Base-by-base conservation (phyloP, 2,329 filamentous ascomycete genomes). In the Lachnum nothofagi region DNA sequence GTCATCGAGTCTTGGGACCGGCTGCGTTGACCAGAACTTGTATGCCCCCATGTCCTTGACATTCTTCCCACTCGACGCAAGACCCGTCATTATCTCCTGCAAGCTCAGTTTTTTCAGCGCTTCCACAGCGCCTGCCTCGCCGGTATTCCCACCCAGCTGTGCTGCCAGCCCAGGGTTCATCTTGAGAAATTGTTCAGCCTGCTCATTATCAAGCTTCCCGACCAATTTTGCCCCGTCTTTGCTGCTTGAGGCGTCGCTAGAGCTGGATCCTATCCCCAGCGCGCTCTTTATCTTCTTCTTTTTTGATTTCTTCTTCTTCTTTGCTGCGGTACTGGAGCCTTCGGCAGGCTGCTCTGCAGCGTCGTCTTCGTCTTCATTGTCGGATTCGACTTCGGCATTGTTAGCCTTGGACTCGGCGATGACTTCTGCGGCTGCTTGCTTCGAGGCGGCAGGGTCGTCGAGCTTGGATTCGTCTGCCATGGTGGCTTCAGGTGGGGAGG, bases 1-100 rank as follows among this genome's bases (percentile, higher is more conserved):
- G 66, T 83, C 73, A 61, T 79, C 84, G 64, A 97, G 95, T 63
- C 84, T 85, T 43, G 88, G 87, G 51, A 98, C 93, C 1, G 93
- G 93, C 69, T 98, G 93, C 40, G 93, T 98, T 68, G 89, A 84
- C 93, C 93, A 98, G 73, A 98, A 98, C 71, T 95, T 96, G 77
- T 97, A 96, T 50, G 85, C 88, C 5, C 85, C 90, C 89, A 96
- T 95, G 65, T 96, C 91, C 73, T 95, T 96, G 60, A 82, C 84
- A 63, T 95, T 95, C 76, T 93, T 94, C 48, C 86, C 87, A 53
- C 80, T 83, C 6, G 88, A 75, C 14, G 90, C 85, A 62, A 88
- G 69, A 0, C 85, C 85, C 1, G 85, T 87, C 77, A 88, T 80
- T 63, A 88, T 80, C 55, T 88, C 83, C 64, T 83, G 78, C 47